Base-by-base conservation (phyloP, 1,139 yeast genomes). In the Sugiyamaella paludigena region DNA sequence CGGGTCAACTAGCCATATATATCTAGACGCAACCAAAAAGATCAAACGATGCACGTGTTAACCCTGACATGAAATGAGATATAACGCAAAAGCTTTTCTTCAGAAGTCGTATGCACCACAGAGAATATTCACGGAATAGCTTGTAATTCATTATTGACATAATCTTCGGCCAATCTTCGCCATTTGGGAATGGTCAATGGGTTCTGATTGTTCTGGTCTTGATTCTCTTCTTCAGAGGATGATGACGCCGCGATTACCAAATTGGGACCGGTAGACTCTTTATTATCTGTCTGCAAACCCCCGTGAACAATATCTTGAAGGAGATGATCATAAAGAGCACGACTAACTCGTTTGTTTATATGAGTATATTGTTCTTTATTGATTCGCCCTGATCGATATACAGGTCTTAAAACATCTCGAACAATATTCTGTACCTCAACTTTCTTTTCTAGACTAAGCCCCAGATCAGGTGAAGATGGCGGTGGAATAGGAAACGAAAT, bases 361-460 rank as follows among this genome's bases (percentile, higher is more conserved):
- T 52, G 64, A 38, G 75, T 83, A 70, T 60, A 81, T 64, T 68
- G 74, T 57, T 61, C 80, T 58, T 58, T 81, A 63, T 55, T 73
- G 58, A 62, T 58, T 26, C 50, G 45, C 3, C 71, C 69, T 1
- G 70, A 65, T 26, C 69, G 66, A 58, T 79, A 81, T 28, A 76
- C 64, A 0, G 81, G 80, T 38, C 81, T 67, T 31, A 83, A 62
- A 13, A 67, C 71, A 29, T 70, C 68, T 34, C 87, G 67, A 7
- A 83, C 82, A 50, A 78, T 72, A 26, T 62, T 69, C 58, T 82
- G 87, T 16, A 83, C 74, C 48, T 62, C 66, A 7, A 65, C 64
- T 57, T 83, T 82, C 51, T 77, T 78, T 31, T 71, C 75, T 16
- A 72, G 66, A 0, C 75, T 61, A 28, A 78, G 62, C 39, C 27